Evolutionary conservation across 345 rosid genomes (phyloP).

Genomic region (Gossypium mustelinum): DNA sequence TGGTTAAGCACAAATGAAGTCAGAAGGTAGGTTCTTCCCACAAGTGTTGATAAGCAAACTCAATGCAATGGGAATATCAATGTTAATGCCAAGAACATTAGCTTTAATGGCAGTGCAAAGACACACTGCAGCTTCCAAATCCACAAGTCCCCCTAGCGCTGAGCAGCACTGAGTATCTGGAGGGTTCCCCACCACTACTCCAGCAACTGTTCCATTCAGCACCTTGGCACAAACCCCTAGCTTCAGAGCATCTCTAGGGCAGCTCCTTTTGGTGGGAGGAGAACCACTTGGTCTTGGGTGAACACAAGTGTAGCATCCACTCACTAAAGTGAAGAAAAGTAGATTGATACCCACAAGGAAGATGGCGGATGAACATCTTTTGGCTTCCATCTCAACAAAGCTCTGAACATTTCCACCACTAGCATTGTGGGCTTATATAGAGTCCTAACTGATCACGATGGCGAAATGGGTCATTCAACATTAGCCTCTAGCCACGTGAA

Average conservation of each 20-base stretch:
- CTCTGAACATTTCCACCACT: background rate
- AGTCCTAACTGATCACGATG: background rate
- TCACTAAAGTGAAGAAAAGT: slow-evolving; percentile 35
- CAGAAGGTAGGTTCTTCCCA: slow-evolving; percentile 69
- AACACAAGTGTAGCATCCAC: slow-evolving; percentile 47
- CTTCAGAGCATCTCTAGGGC: slow-evolving; percentile 61
- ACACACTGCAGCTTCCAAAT: slow-evolving; percentile 64
- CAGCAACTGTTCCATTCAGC: slow-evolving; percentile 42
- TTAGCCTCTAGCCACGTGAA: background rate
- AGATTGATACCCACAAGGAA: slow-evolving; percentile 30
- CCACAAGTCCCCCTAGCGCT: slow-evolving; percentile 49
- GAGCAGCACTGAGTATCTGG: slow-evolving; percentile 67
- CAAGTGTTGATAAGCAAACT: slow-evolving; percentile 69
- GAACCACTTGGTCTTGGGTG: slow-evolving; percentile 37
- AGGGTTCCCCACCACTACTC: slow-evolving; percentile 50
- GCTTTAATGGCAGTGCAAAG: slow-evolving; percentile 79
- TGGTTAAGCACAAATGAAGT: slow-evolving; percentile 50
- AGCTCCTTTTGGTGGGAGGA: slow-evolving; percentile 29
- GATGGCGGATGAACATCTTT: slow-evolving; percentile 26
- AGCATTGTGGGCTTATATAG: background rate
- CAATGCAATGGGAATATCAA: slow-evolving; percentile 55
- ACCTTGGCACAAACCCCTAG: slow-evolving; percentile 62
- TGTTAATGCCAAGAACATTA: slow-evolving; percentile 55
- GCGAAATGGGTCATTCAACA: background rate
- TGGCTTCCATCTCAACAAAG: slow-evolving; percentile 30